Base-by-base conservation (phyloP, 2,329 filamentous ascomycete genomes). In the Paecilomyces sp. region DNA sequence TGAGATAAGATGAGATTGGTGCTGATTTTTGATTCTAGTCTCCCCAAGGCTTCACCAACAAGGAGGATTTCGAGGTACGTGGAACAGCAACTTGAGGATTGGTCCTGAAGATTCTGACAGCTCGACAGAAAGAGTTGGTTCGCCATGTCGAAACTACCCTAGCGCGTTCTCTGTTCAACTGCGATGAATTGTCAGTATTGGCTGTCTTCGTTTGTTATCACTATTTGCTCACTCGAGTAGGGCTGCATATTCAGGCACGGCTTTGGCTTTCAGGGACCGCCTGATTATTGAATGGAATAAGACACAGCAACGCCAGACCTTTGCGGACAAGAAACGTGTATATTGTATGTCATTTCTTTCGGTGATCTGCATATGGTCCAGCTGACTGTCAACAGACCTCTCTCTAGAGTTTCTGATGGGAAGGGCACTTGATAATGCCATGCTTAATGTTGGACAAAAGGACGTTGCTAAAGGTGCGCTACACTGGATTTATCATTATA, bases 391-490 rank as follows among this genome's bases (percentile, higher is more conserved):
- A 1, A n/a, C 66, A 87, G 84, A 99, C 74, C 85, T 99, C 62
- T 97, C 92, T 66, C 85, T 99, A 60, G 94, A 99, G 77, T 99
- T 99, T 70, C 80, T 99, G 70, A 99, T 99, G 94, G 94, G 94
- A 51, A 85, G 94, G 72, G 90, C 94, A 54, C 80, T 99, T 64
- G 94, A 99, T 81, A 99, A 99, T 85, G 93, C 94, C 64, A 97
- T 99, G 91, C 84, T 99, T 65, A 99, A 99, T 74, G 86, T 96
- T 59, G 90, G 90, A 25, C 82, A 91, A 74, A 99, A 97, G 78
- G 85, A 92, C 68, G 80, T 88, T 61, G 93, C 94, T 57, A 88
- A 86, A 77, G 83, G 92, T 94, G 76, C 67, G 83, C 13, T 34
- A n/a, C 31, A 22, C 24, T 22, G 12, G 47, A 36, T 62, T 34